Evolutionary conservation across 2,329 filamentous ascomycete genomes (phyloP).

Genomic region (Curvularia verruculosa): DNA sequence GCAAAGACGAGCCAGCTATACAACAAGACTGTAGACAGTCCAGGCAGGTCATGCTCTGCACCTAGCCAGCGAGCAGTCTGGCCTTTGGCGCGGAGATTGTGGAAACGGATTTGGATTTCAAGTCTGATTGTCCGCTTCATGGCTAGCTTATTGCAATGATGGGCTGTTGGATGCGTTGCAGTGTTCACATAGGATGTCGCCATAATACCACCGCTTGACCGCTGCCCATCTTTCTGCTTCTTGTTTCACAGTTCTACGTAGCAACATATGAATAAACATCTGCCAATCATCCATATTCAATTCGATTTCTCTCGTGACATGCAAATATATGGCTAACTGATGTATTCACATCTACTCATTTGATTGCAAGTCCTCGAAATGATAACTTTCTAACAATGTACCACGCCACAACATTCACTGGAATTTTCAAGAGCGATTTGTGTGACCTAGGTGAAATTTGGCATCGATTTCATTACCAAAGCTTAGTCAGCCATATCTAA

Average conservation of each 20-base stretch:
- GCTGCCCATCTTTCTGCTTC: conserved; percentile 60
- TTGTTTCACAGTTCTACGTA: conserved; percentile 73
- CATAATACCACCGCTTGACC: neutral
- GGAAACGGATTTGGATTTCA: too few species aligned
- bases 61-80: neutral
- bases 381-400: neutral
- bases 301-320: neutral
- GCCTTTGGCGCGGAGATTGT: neutral
- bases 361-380: neutral
- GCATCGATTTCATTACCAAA: neutral
- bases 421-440: neutral
- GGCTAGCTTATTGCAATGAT: neutral
- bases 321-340: neutral
- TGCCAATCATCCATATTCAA: neutral
- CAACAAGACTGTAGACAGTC: neutral
- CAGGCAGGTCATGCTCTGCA: neutral
- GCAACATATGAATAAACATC: conserved; percentile 52
- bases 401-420: neutral
- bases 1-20: neutral
- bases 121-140: neutral
- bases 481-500: neutral
- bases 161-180: neutral
- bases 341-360: conserved; percentile 52
- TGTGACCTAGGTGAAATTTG: neutral
- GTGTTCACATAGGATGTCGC: neutral